Conservation (phyloP, 2,329 filamentous ascomycete genomes). For the Fusarium citri region DNA sequence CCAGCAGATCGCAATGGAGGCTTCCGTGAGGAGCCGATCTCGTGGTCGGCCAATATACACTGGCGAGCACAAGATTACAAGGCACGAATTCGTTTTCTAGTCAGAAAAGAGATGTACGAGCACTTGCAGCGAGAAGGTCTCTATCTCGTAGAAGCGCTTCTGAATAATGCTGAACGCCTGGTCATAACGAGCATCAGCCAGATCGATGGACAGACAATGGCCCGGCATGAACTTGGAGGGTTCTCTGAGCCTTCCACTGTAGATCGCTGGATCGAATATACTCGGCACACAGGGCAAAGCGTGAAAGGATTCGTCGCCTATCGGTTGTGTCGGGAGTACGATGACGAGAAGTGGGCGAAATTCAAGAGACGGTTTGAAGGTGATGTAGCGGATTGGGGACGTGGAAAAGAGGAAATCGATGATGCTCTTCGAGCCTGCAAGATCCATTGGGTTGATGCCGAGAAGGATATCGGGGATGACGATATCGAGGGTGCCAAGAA, state of each 20-base stretch:
- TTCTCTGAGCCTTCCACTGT: not conserved
- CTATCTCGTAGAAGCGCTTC: fast-evolving
- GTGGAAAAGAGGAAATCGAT: slow-evolving; percentile 9
- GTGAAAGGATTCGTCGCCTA: slow-evolving; percentile 35
- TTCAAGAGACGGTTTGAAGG: slow-evolving; percentile 45
- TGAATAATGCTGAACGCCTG: slow-evolving; percentile 15
- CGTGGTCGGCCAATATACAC: slow-evolving; percentile 16
- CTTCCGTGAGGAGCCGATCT: slow-evolving; percentile 19
- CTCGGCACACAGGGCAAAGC: fast-evolving
- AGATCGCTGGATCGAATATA: slow-evolving; percentile 27
- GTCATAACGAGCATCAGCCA: not conserved
- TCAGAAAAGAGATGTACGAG: slow-evolving; percentile 10
- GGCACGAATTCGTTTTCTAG: slow-evolving; percentile 1
- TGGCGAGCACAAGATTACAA: slow-evolving; percentile 17
- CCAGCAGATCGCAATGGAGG: not conserved
- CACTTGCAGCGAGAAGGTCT: not conserved
- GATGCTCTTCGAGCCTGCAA: slow-evolving; percentile 29
- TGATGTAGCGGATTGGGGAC: slow-evolving; percentile 44
- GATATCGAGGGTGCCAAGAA: slow-evolving; percentile 40
- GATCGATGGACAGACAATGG: slow-evolving; percentile 21
- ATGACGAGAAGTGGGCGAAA: slow-evolving; percentile 39
- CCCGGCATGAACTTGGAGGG: slow-evolving; percentile 31
- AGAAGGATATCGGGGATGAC: slow-evolving; percentile 28
- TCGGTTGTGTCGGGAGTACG: slow-evolving; percentile 34
- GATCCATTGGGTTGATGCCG: slow-evolving; percentile 42